Conservation (phyloP, 139 green algal species). For the Marvania coccoides region DNA sequence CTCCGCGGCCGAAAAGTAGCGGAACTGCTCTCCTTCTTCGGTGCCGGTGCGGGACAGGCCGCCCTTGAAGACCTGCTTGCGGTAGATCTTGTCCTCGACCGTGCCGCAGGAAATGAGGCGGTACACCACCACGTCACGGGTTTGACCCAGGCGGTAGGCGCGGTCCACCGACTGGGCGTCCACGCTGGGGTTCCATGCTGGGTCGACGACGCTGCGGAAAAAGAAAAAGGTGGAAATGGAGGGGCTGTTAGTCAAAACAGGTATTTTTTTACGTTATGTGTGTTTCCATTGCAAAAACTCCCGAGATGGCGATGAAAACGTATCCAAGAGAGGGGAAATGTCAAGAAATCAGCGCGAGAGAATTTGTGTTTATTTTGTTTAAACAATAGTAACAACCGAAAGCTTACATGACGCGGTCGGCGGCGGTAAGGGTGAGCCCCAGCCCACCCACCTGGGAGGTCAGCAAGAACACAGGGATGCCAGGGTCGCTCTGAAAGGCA, state of each 20-base stretch:
- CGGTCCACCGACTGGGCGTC: slow-evolving; percentile 75
- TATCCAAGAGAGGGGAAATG: too few relatives aligned
- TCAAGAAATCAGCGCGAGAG: too few relatives aligned
- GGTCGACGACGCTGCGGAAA: slow-evolving; percentile 33
- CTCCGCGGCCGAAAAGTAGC: slow-evolving; percentile 57
- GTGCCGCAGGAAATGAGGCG: slow-evolving; percentile 82
- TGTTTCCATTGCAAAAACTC: too few relatives aligned
- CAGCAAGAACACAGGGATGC: slow-evolving; percentile 85
- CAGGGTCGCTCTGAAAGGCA: slow-evolving; percentile 56
- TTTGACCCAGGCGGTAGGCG: slow-evolving; percentile 79
- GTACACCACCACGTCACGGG: slow-evolving; percentile 65
- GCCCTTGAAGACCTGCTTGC: slow-evolving; percentile 78
- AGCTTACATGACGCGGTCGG: slow-evolving; percentile 75
- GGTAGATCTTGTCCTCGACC: slow-evolving; percentile 90
- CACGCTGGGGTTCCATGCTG: slow-evolving; percentile 63
- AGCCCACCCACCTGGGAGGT: slow-evolving; percentile 86
- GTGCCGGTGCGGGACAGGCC: slow-evolving; percentile 63
- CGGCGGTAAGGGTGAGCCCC: slow-evolving; percentile 89
- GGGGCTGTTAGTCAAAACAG: slow-evolving; percentile 1
- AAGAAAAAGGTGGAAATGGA: background rate
- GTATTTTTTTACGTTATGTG: too few relatives aligned
- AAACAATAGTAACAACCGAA: slow-evolving; percentile 22
- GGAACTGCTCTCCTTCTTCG: slow-evolving; percentile 65
- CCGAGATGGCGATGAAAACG: too few relatives aligned
- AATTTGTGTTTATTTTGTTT: too few relatives aligned